Conservation (phyloP, 768 basidiomycete species). For the Pulveroboletus sp. region DNA sequence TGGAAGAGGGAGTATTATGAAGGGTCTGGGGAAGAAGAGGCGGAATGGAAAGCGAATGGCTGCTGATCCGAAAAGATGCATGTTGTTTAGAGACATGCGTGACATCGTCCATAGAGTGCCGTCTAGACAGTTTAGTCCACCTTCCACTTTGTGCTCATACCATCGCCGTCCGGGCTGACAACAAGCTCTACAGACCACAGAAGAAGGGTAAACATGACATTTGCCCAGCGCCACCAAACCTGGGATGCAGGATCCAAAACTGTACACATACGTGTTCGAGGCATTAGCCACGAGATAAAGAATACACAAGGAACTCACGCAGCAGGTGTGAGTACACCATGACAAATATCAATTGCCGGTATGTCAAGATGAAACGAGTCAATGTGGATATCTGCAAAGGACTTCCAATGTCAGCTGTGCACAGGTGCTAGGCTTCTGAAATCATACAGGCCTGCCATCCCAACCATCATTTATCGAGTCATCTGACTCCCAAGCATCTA, state of each 20-base stretch:
- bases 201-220: slow-evolving; percentile 79
- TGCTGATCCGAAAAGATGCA: slow-evolving; percentile 14
- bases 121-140: slow-evolving; percentile 42
- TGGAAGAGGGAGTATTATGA: slow-evolving; percentile 92
- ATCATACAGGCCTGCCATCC: slow-evolving; percentile 62
- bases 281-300: neutral
- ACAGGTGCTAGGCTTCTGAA: neutral
- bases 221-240: slow-evolving; percentile 92
- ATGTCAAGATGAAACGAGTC: slow-evolving; percentile 70
- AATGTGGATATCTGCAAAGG: slow-evolving; percentile 63
- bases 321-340: slow-evolving; percentile 85
- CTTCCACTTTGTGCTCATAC: slow-evolving; percentile 68
- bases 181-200: slow-evolving; percentile 81
- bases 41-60: slow-evolving; percentile 67
- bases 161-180: slow-evolving; percentile 74
- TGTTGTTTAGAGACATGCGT: slow-evolving; percentile 1
- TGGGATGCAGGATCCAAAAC: slow-evolving; percentile 88
- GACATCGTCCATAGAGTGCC: slow-evolving; percentile 8
- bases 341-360: slow-evolving; percentile 79
- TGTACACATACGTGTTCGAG: slow-evolving; percentile 23
- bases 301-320: slow-evolving; percentile 42
- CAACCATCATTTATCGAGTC: slow-evolving; percentile 59
- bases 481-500: slow-evolving; percentile 72
- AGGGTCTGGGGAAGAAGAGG: slow-evolving; percentile 54
- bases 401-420: slow-evolving; percentile 9